Conservation (phyloP, 768 basidiomycete genomes). For the Plicaturopsis crispa region DNA sequence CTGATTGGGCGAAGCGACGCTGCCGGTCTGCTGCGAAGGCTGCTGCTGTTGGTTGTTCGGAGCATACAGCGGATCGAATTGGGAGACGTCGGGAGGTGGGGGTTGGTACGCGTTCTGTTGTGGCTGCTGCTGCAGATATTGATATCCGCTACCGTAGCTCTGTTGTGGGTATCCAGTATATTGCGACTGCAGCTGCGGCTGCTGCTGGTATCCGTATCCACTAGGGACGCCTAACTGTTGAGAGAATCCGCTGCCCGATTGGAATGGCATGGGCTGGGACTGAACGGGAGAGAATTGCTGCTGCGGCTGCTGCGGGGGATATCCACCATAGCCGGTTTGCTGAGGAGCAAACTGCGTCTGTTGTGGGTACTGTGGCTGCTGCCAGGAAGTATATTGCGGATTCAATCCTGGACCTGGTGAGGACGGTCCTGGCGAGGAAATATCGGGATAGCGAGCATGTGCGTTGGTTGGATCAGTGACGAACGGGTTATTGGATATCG, state of each 20-base stretch:
- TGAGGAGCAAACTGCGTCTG: conserved; percentile 9
- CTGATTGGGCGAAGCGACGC: conserved; percentile 21
- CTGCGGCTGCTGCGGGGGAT: conserved; percentile 10
- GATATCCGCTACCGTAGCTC: conserved; percentile 12
- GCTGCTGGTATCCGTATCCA: conserved; percentile 3
- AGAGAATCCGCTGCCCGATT: not conserved
- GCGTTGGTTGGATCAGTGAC: conserved; percentile 41
- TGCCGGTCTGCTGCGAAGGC: too few relatives aligned
- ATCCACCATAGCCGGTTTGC: conserved; percentile 6
- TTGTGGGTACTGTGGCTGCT: conserved; percentile 8
- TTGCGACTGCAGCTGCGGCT: conserved; percentile 20
- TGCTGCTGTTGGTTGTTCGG: too few relatives aligned
- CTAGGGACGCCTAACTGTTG: not conserved
- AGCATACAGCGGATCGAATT: conserved; percentile 35
- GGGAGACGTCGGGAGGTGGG: conserved; percentile 27
- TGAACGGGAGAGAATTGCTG: conserved; percentile 7
- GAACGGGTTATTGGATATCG: conserved; percentile 63
- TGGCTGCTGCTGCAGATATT: conserved; percentile 13
- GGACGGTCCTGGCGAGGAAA: conserved; percentile 24
- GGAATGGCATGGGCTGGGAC: conserved; percentile 12
- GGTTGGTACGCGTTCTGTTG: conserved; percentile 10
- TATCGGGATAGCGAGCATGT: conserved; percentile 57
- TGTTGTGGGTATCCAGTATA: conserved; percentile 20
- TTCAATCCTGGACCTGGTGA: not conserved
- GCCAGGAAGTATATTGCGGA: conserved; percentile 1